Percentiles rank a stretch among this genome's conserved stretches.
These are phyloP conservation scores for Leccinum subrobustum DNA, from an alignment of 1,284 basidiomycete genomes.

Conservation along the genomic window DNA sequence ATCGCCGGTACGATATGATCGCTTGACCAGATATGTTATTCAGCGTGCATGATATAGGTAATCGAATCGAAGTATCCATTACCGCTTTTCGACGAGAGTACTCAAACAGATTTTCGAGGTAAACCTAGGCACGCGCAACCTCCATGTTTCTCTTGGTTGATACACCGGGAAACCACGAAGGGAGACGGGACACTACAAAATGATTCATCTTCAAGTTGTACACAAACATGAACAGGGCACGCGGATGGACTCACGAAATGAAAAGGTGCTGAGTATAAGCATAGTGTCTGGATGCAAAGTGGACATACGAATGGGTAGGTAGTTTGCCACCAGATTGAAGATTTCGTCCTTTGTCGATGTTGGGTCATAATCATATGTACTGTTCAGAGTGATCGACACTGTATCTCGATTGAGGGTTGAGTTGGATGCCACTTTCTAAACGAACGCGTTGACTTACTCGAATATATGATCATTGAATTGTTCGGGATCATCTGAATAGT, in stretches of 20 bases:
- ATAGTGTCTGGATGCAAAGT: constrained; percentile 9
- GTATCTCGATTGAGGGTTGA: constrained; percentile 8
- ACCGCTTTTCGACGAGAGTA: constrained; percentile 11
- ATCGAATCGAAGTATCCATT: background rate
- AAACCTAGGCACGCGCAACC: background rate
- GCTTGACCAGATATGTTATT: background rate
- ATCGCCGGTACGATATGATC: constrained; percentile 7
- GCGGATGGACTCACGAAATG: constrained; percentile 1
- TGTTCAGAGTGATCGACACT: constrained; percentile 9
- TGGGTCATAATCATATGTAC: constrained; percentile 19
- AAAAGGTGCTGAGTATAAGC: background rate
- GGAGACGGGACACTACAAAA: constrained; percentile 9
- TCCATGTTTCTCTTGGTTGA: constrained; percentile 17
- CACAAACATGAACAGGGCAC: background rate
- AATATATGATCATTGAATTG: constrained; percentile 9
- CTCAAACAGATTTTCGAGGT: constrained; percentile 1
- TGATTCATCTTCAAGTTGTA: background rate
- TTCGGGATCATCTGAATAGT: constrained; percentile 19
- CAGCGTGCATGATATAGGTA: too few relatives aligned
- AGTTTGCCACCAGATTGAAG: background rate
- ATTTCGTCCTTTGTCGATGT: constrained; percentile 11
- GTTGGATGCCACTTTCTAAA: background rate
- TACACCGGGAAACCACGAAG: constrained; percentile 25
- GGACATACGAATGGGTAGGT: background rate
- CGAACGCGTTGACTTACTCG: background rate